Evolutionary conservation across 2,329 filamentous ascomycete genomes (phyloP).

Genomic region (Clarireedia monteithiana): DNA sequence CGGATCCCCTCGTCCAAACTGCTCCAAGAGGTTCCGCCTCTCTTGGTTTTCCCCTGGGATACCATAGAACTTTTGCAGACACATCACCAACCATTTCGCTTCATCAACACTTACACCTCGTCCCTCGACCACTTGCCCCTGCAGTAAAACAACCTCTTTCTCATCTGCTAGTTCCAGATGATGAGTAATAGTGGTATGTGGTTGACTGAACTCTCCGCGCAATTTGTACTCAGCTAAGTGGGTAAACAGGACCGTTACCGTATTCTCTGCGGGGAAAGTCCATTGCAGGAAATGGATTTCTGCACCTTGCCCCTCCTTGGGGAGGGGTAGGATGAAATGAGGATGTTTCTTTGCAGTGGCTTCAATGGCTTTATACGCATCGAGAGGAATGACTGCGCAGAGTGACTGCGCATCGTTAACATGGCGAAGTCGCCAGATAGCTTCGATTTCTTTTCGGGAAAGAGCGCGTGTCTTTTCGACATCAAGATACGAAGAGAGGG

Average conservation of each 20-base stretch:
- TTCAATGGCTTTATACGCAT: conserved; percentile 68
- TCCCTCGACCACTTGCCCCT: conserved; percentile 70
- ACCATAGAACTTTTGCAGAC: conserved; percentile 89
- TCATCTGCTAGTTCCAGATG: conserved; percentile 70
- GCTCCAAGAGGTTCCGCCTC: conserved; percentile 65
- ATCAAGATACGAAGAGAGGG: conserved; percentile 65
- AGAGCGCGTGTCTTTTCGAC: conserved; percentile 67
- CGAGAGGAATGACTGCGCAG: conserved; percentile 71
- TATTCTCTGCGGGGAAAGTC: conserved; percentile 70
- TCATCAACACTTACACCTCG: conserved; percentile 71
- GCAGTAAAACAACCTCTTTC: conserved; percentile 77
- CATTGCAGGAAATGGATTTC: conserved; percentile 97
- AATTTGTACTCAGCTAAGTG: conserved; percentile 89
- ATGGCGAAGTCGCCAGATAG: conserved; percentile 86
- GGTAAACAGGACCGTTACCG: conserved; percentile 81
- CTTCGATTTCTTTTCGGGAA: conserved; percentile 73
- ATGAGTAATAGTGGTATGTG: conserved; percentile 91
- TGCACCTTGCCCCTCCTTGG: conserved; percentile 59
- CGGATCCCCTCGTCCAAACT: conserved; percentile 72
- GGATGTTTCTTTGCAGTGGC: conserved; percentile 66
- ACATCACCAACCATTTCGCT: conserved; percentile 86
- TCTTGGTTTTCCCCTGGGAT: conserved; percentile 46
- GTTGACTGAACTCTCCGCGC: conserved; percentile 79
- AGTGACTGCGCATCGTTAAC: conserved; percentile 64
- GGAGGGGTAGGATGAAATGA: conserved; percentile 85